Base-by-base conservation (phyloP, 768 basidiomycete genomes). In the Mycena alexandri region DNA sequence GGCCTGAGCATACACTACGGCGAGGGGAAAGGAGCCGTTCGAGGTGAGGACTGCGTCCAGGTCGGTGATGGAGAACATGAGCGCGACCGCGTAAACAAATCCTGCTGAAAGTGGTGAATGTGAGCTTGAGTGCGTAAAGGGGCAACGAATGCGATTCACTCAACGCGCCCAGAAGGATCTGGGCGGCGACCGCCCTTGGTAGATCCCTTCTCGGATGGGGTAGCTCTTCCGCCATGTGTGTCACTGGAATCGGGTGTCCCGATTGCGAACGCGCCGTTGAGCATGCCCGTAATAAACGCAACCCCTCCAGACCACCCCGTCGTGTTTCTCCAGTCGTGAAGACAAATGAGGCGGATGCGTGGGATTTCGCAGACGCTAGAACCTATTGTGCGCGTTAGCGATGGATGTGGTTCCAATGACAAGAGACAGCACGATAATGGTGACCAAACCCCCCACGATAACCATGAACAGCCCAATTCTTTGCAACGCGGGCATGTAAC, bases 191-290 rank as follows among this genome's bases (percentile, higher is more conserved):
- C 16, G 68, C 68, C 57, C 60, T 59, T 21, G 68, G 68, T 38
- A 69, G 43, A 59, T 69, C 68, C 41, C 36, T 59, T 41, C 57
- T 64, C 29, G 68, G 68, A 60, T 61, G 47, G 19, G 68, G 68
- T 12, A 69, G 63, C 44, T 69, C 68, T 50, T 69, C 68, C 29
- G 68, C 68, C 38, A 69, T 60, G 55, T 69, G 68, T 36, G 68
- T 60, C 36, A 69, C 60, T 21, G n/a, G 68, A 63, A 44, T 69
- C 57, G 38, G 61, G n/a, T n/a, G n/a, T n/a, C n/a, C n/a, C n/a
- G n/a, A n/a, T n/a, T n/a, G n/a, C n/a, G n/a, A n/a, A n/a, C n/a
- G n/a, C n/a, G n/a, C n/a, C n/a, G n/a, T n/a, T n/a, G n/a, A n/a
- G n/a, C n/a, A n/a, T n/a, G n/a, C n/a, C n/a, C n/a, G n/a, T n/a